phyloP scores from a whole-genome alignment of 2,329 filamentous ascomycete species.

The Bisporella sp. region DNA sequence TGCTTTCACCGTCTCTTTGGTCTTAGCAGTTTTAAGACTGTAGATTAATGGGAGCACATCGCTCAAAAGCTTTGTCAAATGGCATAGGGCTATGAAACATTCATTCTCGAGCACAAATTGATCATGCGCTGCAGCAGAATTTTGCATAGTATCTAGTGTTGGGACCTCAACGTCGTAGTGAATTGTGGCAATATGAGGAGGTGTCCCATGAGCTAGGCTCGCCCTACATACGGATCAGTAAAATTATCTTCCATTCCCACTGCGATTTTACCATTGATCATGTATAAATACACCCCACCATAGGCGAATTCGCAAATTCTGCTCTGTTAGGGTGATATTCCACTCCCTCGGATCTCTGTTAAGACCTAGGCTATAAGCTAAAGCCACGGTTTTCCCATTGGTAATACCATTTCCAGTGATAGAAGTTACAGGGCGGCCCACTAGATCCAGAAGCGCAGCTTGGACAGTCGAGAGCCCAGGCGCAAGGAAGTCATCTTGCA shows the following conservation, averaged over 20 bases:
- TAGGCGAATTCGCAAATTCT: slow-evolving; percentile 42
- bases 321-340: slow-evolving; percentile 45
- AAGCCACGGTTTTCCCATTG: slow-evolving; percentile 42
- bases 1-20: slow-evolving; percentile 3
- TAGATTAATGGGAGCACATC: slow-evolving; percentile 15
- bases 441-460: slow-evolving; percentile 50
- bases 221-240: slow-evolving; percentile 7
- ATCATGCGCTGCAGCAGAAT: neutral
- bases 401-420: slow-evolving; percentile 49
- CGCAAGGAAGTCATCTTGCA: slow-evolving; percentile 52
- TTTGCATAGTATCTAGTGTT: slow-evolving; percentile 9
- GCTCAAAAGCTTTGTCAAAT: slow-evolving; percentile 14
- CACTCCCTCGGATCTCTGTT: slow-evolving; percentile 46
- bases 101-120: neutral
- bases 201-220: slow-evolving; percentile 19
- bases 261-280: slow-evolving; percentile 41
- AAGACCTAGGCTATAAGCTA: slow-evolving; percentile 47
- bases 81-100: slow-evolving; percentile 15
- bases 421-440: slow-evolving; percentile 51
- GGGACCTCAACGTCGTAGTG: slow-evolving; percentile 19
- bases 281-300: slow-evolving; percentile 51
- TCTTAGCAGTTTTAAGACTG: slow-evolving; percentile 1
- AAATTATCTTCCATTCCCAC: neutral
- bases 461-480: slow-evolving; percentile 52
- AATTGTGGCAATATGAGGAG: slow-evolving; percentile 10